phyloP scores from a whole-genome alignment of 106 monocot species.

The Platanthera zijinensis region DNA sequence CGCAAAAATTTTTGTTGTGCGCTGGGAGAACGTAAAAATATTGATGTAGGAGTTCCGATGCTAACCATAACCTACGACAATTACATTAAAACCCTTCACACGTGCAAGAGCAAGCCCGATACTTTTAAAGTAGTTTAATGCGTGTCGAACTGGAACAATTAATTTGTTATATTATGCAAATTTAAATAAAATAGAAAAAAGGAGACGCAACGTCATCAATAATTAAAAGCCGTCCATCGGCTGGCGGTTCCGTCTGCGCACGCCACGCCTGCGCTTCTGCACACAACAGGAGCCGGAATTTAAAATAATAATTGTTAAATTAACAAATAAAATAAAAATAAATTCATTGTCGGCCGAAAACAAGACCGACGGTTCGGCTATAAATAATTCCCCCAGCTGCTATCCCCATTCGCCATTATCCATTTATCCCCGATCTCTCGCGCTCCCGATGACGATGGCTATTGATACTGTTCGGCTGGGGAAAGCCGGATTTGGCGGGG shows the following conservation, averaged over 20 bases:
- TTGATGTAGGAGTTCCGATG: too few species aligned
- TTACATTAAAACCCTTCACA: neutral
- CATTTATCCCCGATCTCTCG: neutral
- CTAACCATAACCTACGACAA: too few species aligned
- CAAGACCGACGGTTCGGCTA: constrained; percentile 34
- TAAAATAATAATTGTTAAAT: neutral
- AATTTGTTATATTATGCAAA: neutral
- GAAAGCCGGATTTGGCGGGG: neutral
- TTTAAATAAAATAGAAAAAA: too few species aligned
- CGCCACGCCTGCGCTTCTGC: constrained; percentile 1
- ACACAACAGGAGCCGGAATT: neutral
- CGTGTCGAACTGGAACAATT: neutral
- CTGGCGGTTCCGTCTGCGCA: neutral
- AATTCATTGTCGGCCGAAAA: constrained; percentile 42
- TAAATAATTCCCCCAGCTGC: constrained; percentile 18
- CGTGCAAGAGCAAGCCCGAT: neutral
- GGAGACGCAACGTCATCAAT: neutral
- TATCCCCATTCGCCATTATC: constrained; percentile 1
- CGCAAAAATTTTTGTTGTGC: too few species aligned
- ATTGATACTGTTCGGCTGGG: constrained; percentile 2
- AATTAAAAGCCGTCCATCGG: constrained; percentile 5
- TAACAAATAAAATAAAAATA: constrained; percentile 3
- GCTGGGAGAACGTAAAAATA: too few species aligned
- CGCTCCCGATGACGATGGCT: neutral
- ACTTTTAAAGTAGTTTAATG: neutral